These are phyloP conservation scores for Magnolia changhungtana DNA, from an alignment of 164 flowering plant species.

Conservation along the genomic window DNA sequence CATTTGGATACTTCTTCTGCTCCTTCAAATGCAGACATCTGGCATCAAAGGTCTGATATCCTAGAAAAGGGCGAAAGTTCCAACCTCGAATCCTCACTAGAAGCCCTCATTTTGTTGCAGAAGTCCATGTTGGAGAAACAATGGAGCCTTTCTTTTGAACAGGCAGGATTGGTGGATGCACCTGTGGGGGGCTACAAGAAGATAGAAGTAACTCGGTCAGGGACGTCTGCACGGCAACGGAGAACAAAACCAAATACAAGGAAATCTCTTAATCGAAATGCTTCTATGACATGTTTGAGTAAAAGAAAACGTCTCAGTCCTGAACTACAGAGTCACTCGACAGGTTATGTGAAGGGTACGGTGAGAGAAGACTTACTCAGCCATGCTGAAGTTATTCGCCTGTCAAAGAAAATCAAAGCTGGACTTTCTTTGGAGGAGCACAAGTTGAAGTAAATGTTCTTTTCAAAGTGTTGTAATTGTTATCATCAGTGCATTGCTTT, in stretches of 20 bases:
- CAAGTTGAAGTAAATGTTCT: conserved; percentile 46
- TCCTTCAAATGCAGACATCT: conserved; percentile 30
- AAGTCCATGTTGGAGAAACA: conserved; percentile 92
- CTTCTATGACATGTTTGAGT: conserved; percentile 10
- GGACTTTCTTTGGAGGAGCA: conserved; percentile 75
- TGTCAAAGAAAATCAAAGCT: conserved; percentile 63
- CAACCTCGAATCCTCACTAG: conserved; percentile 48
- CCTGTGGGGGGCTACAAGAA: conserved; percentile 26
- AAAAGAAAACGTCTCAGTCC: conserved; percentile 31
- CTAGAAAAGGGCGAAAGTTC: conserved; percentile 29
- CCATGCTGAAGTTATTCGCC: conserved; percentile 69
- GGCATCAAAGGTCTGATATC: conserved; percentile 26
- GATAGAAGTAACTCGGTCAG: conserved; percentile 57
- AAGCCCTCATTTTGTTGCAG: conserved; percentile 77
- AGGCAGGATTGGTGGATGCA: conserved; percentile 14
- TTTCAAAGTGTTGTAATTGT: too few relatives aligned
- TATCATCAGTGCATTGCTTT: background rate
- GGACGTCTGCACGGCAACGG: conserved; percentile 73
- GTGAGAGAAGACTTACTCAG: conserved; percentile 60
- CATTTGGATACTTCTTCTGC: conserved; percentile 34
- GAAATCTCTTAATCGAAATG: conserved; percentile 22
- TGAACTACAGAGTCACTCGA: conserved; percentile 50
- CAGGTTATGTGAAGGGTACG: conserved; percentile 71
- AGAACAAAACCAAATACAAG: conserved; percentile 42
- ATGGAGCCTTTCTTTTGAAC: conserved; percentile 69